Evolutionary conservation across 306 rosid genomes (phyloP).

Genomic region (Mimosa pudica): DNA sequence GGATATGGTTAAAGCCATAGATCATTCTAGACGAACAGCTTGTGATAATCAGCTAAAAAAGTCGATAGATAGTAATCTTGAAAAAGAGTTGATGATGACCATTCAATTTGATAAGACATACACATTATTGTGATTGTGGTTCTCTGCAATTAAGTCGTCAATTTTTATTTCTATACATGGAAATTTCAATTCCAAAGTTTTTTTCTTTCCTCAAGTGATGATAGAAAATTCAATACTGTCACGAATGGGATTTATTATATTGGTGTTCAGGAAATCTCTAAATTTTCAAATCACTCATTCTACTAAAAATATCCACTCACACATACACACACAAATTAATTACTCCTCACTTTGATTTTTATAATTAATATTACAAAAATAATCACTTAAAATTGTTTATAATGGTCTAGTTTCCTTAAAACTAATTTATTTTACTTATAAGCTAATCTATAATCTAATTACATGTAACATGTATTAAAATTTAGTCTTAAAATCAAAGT

Average conservation of each 20-base stretch:
- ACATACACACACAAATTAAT: too few species aligned
- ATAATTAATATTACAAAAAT: too few species aligned
- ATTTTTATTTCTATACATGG: background rate
- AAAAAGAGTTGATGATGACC: background rate
- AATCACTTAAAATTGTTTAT: too few species aligned
- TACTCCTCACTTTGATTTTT: too few species aligned
- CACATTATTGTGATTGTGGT: background rate
- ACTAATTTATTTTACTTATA: too few species aligned
- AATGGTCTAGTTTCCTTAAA: too few species aligned
- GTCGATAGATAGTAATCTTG: background rate
- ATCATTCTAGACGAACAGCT: background rate
- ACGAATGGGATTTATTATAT: background rate
- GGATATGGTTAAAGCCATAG: background rate
- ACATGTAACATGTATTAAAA: too few species aligned
- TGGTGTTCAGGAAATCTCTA: too few species aligned
- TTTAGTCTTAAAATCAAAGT: too few species aligned
- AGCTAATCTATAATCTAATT: too few species aligned
- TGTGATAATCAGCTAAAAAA: constrained; percentile 9
- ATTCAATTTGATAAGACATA: background rate
- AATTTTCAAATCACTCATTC: too few species aligned
- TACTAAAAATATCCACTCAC: too few species aligned
- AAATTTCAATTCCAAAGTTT: background rate
- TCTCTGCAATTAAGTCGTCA: background rate
- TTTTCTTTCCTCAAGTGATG: background rate
- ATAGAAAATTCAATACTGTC: background rate